phyloP scores from a whole-genome alignment of 345 rosid species.

The Sonneratia caseolaris region DNA sequence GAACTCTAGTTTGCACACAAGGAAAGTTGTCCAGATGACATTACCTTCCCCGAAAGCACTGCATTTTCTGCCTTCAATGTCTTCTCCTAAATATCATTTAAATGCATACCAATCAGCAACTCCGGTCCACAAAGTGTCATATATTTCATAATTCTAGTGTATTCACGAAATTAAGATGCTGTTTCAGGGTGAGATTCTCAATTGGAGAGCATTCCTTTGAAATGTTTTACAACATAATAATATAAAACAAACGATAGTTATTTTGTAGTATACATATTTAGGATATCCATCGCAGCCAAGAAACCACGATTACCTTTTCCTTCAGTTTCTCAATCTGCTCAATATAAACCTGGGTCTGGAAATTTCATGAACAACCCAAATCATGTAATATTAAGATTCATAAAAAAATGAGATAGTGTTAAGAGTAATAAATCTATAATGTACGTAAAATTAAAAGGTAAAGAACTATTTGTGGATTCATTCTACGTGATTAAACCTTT shows the following conservation, averaged over 20 bases:
- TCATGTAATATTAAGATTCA: neutral
- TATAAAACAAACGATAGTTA: no score
- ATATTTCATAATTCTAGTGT: neutral
- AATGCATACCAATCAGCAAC: neutral
- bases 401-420: no score
- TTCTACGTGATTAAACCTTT: conserved; percentile 18
- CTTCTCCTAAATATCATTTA: conserved; percentile 36
- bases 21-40: neutral
- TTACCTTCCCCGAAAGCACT: conserved; percentile 48
- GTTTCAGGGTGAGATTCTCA: neutral
- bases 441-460: neutral
- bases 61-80: conserved; percentile 47
- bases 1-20: neutral
- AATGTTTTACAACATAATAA: no score
- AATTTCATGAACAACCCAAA: neutral
- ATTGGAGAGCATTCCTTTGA: no score
- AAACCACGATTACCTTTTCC: conserved; percentile 40
- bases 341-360: conserved; percentile 61
- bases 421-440: no score
- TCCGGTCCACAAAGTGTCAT: no score
- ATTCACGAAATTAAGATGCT: neutral
- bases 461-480: neutral
- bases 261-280: neutral
- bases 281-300: no score
- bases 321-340: conserved; percentile 56